Evolutionary conservation across 768 basidiomycete species (phyloP).

Genomic region (Pleurotus citrinopileatus): DNA sequence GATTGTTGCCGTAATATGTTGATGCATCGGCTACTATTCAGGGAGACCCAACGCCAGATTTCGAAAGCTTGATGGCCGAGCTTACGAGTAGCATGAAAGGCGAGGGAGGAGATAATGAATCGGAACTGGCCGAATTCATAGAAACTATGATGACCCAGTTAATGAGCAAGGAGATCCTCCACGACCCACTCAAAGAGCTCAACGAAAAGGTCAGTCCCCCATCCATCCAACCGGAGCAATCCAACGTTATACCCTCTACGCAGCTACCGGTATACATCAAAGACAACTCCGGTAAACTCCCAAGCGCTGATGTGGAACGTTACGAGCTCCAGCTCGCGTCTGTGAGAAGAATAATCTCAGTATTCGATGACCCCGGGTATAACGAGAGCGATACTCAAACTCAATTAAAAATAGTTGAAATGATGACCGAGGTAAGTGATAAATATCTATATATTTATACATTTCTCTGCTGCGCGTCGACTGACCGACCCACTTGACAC

Average conservation of each 20-base stretch:
- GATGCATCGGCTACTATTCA: background rate
- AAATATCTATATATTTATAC: background rate
- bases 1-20: background rate
- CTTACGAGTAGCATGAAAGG: slow-evolving; percentile 37
- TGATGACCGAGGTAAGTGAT: slow-evolving; percentile 75
- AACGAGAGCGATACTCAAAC: slow-evolving; percentile 49
- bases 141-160: slow-evolving; percentile 82
- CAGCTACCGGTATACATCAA: slow-evolving; percentile 79
- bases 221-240: background rate
- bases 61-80: slow-evolving; percentile 53
- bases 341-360: slow-evolving; percentile 54
- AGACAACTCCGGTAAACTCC: slow-evolving; percentile 50
- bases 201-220: slow-evolving; percentile 52
- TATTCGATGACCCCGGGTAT: slow-evolving; percentile 65
- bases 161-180: slow-evolving; percentile 80
- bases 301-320: slow-evolving; percentile 56
- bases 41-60: slow-evolving; percentile 26
- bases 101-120: slow-evolving; percentile 35
- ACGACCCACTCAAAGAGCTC: slow-evolving; percentile 84
- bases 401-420: slow-evolving; percentile 48
- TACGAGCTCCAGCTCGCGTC: slow-evolving; percentile 60
- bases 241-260: background rate
- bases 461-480: background rate
- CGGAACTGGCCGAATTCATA: slow-evolving; percentile 62
- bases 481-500: background rate